Conservation (phyloP, 371 early-diverging fungal genomes). For the Mucor lusitanicus region DNA sequence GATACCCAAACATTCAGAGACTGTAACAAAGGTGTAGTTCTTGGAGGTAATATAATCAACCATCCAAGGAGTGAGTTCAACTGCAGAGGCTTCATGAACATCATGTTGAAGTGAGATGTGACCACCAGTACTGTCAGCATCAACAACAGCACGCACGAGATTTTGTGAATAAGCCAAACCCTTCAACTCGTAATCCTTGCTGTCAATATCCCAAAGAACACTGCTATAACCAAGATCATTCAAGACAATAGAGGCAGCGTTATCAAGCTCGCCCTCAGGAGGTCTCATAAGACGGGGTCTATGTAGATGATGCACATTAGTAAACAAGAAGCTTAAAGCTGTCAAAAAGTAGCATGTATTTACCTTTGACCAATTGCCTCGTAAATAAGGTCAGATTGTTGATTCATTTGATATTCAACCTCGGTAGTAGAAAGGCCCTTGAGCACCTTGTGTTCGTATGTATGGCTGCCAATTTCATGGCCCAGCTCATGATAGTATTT, state of each 20-base stretch:
- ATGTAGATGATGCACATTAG: neutral
- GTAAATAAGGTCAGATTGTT: conserved; percentile 21
- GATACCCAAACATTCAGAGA: conserved; percentile 41
- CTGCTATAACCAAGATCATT: conserved; percentile 46
- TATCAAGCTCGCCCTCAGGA: conserved; percentile 49
- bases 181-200: conserved; percentile 43
- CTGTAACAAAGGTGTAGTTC: conserved; percentile 37
- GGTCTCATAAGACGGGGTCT: conserved; percentile 43
- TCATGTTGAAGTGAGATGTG: conserved; percentile 50
- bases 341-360: neutral
- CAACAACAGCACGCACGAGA: conserved; percentile 9
- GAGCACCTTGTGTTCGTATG: conserved; percentile 17
- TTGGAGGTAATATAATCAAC: conserved; percentile 30
- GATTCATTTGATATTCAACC: conserved; percentile 19
- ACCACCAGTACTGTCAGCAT: conserved; percentile 16
- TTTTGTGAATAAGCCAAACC: conserved; percentile 16
- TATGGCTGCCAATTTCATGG: conserved; percentile 33
- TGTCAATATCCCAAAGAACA: conserved; percentile 58
- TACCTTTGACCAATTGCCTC: conserved; percentile 18
- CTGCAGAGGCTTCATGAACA: conserved; percentile 28
- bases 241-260: conserved; percentile 30
- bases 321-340: neutral
- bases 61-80: conserved; percentile 36
- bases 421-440: conserved; percentile 3
- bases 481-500: conserved; percentile 16